These are phyloP conservation scores for Camellia japonica DNA, from an alignment of 148 eudicot species.

Conservation along the genomic window DNA sequence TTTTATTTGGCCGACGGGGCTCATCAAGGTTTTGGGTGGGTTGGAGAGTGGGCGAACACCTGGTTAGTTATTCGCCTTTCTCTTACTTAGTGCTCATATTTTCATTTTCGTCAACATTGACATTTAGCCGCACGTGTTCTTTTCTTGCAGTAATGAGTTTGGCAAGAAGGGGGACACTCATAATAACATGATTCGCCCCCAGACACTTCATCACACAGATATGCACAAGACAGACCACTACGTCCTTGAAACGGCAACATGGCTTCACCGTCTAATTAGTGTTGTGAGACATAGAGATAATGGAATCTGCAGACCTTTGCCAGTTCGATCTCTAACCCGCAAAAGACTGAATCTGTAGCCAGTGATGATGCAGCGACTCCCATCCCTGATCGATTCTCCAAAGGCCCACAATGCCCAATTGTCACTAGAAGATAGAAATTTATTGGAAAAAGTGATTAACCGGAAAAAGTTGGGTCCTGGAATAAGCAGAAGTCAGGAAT, in stretches of 20 bases:
- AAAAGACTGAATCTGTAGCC: constrained; percentile 28
- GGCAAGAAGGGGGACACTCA: constrained; percentile 49
- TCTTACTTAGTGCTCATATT: background rate
- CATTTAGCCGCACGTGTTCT: background rate
- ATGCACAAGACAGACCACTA: constrained; percentile 54
- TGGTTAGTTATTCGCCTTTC: constrained; percentile 47
- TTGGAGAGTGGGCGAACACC: constrained; percentile 95
- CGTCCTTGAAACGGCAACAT: constrained; percentile 65
- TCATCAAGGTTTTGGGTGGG: constrained; percentile 99
- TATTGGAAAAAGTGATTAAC: constrained; percentile 54
- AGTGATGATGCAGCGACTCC: constrained; percentile 5
- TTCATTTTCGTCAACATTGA: background rate
- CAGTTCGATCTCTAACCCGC: constrained; percentile 42
- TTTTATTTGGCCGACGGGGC: constrained; percentile 42
- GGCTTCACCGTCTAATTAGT: constrained; percentile 68
- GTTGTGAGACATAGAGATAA: constrained; percentile 57
- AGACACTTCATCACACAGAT: constrained; percentile 83
- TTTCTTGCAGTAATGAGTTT: constrained; percentile 49
- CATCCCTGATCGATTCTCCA: constrained; percentile 21
- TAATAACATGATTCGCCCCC: constrained; percentile 53
- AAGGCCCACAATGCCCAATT: constrained; percentile 31
- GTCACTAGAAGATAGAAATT: constrained; percentile 55
- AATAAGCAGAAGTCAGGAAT: constrained; percentile 87
- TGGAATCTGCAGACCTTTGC: constrained; percentile 34
- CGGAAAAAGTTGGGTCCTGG: constrained; percentile 45